Evolutionary conservation across 2,329 filamentous ascomycete genomes (phyloP).

Genomic region (Neofusicoccum ribis): DNA sequence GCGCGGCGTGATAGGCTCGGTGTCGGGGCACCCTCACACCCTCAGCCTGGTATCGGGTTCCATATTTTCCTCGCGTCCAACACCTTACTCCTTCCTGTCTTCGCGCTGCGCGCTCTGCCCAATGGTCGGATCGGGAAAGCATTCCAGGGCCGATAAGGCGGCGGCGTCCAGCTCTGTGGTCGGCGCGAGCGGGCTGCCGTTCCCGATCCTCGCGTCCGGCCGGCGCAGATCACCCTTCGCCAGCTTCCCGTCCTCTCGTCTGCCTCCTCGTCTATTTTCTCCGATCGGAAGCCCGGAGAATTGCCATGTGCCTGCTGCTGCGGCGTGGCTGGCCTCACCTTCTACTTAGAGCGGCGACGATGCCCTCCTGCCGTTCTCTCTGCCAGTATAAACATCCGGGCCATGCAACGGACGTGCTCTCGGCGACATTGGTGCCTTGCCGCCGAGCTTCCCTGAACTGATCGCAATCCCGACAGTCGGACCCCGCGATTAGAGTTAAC

Average conservation of each 20-base stretch:
- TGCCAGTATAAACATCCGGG: no score
- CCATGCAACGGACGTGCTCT: not conserved
- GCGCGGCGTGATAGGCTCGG: not conserved
- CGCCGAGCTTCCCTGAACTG: not conserved
- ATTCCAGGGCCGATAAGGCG: slow-evolving; percentile 3
- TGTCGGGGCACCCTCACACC: not conserved
- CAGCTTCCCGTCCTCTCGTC: not conserved
- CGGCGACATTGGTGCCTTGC: not conserved
- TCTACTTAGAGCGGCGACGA: not conserved
- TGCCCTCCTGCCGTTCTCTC: not conserved
- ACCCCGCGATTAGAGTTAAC: not conserved
- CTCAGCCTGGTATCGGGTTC: not conserved
- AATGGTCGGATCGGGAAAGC: not conserved
- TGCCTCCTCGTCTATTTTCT: not conserved
- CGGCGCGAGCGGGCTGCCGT: not conserved
- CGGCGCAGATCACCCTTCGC: slow-evolving; percentile 2
- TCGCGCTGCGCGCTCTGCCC: not conserved
- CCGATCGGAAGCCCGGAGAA: not conserved
- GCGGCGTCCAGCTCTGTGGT: not conserved
- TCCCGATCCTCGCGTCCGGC: not conserved
- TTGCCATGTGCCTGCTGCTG: not conserved
- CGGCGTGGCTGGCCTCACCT: not conserved
- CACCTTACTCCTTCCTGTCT: not conserved
- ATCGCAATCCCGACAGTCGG: not conserved
- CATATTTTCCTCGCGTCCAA: slow-evolving; percentile 1